These are phyloP conservation scores for Lenzites betulinus DNA, from an alignment of 768 basidiomycete genomes.

Conservation along the genomic window DNA sequence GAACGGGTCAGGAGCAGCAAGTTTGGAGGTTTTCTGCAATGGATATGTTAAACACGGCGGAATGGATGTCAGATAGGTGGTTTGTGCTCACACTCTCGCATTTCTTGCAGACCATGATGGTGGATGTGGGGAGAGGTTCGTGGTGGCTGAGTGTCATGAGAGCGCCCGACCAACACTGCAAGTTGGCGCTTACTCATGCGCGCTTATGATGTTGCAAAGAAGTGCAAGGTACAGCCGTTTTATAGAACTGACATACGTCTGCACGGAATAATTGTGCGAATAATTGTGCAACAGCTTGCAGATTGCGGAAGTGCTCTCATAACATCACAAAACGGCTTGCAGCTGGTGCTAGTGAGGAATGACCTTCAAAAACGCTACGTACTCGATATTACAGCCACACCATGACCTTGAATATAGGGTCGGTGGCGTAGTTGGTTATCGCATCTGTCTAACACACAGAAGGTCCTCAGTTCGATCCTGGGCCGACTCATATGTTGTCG, in stretches of 20 bases:
- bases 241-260: no score
- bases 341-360: no score
- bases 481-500: slow-evolving; percentile 39
- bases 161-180: slow-evolving; percentile 1
- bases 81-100: slow-evolving; percentile 63
- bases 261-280: no score
- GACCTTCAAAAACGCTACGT: no score
- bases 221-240: no score
- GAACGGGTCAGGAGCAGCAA: slow-evolving; percentile 90
- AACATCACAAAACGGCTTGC: no score
- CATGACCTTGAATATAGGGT: slow-evolving; percentile 26
- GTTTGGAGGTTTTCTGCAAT: slow-evolving; percentile 81
- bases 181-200: not conserved
- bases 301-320: no score
- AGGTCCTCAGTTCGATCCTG: slow-evolving; percentile 74
- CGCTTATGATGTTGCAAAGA: no score
- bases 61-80: not conserved
- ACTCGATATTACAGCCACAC: no score
- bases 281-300: no score
- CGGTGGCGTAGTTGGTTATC: slow-evolving; percentile 84
- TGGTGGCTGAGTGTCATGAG: no score
- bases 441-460: slow-evolving; percentile 84
- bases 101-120: slow-evolving; percentile 82
- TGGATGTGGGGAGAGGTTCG: not conserved
- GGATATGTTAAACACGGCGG: slow-evolving; percentile 30